Percentiles rank a stretch among this genome's conserved stretches.
Conservation (phyloP, 805 yeast species). For the Priceomyces melissophilus region DNA sequence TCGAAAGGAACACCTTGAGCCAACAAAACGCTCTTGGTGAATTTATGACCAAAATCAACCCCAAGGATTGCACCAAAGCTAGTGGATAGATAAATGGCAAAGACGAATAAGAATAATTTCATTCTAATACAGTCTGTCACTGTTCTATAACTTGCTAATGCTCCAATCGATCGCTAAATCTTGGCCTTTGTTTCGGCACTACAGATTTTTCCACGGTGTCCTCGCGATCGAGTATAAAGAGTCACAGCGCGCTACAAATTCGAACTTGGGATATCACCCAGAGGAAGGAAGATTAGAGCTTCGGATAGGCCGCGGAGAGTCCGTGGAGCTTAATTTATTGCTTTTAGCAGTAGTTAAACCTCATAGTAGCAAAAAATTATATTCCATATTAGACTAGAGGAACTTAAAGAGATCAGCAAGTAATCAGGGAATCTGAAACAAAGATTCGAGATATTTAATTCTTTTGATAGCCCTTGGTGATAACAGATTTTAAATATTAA, state of each 20-base stretch:
- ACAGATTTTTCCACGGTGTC: conserved; percentile 3
- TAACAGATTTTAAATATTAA: too few species aligned
- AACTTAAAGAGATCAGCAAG: too few species aligned
- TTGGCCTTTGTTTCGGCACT: too few species aligned
- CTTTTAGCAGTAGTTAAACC: too few species aligned
- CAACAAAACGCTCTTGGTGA: conserved; percentile 79
- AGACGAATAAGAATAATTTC: conserved; percentile 8
- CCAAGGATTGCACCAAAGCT: conserved; percentile 70
- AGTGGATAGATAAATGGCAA: conserved; percentile 11
- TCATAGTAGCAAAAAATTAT: too few species aligned
- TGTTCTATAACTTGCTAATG: neutral
- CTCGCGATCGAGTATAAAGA: neutral
- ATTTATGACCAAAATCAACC: conserved; percentile 85
- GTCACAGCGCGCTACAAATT: neutral
- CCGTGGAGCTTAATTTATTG: too few species aligned
- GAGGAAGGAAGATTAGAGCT: too few species aligned
- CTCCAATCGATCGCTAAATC: neutral
- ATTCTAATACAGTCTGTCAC: conserved; percentile 1
- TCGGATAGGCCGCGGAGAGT: too few species aligned
- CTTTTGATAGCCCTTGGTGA: too few species aligned
- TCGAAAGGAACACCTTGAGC: conserved; percentile 92
- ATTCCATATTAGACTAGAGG: too few species aligned
- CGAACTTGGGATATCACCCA: neutral
- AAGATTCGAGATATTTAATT: too few species aligned
- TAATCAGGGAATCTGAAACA: too few species aligned